Evolutionary conservation across 768 basidiomycete genomes (phyloP).

Genomic region (Pulveroboletus sp.): DNA sequence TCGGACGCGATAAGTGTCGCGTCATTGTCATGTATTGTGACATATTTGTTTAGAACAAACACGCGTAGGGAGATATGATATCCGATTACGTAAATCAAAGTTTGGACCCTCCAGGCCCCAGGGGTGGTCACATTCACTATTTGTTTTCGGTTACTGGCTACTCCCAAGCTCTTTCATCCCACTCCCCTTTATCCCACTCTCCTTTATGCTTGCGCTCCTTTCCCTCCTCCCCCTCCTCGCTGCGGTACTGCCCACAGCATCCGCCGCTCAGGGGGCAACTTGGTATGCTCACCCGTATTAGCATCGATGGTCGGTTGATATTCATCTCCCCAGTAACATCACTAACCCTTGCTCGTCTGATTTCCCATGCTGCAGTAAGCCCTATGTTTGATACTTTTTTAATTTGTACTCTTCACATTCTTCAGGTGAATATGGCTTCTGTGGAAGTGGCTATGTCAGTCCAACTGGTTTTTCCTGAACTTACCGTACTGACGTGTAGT

Average conservation of each 20-base stretch:
- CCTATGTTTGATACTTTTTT: not conserved
- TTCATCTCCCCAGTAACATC: constrained; percentile 28
- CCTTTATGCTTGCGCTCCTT: constrained; percentile 23
- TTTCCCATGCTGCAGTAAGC: constrained; percentile 43
- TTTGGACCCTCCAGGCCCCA: not conserved
- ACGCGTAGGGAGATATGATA: not conserved
- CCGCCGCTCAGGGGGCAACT: constrained; percentile 25
- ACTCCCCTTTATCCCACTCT: constrained; percentile 12
- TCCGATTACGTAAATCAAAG: no score
- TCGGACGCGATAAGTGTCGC: constrained; percentile 6
- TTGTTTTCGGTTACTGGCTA: not conserved
- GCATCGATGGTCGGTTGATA: not conserved
- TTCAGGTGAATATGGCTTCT: constrained; percentile 51
- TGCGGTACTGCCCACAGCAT: constrained; percentile 10
- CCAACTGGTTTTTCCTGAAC: not conserved
- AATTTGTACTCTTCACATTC: not conserved
- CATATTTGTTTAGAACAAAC: constrained; percentile 13
- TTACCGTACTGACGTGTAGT: constrained; percentile 8
- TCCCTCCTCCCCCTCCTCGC: constrained; percentile 15
- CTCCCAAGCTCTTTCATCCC: not conserved
- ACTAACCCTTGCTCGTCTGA: constrained; percentile 34
- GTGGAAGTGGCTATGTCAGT: constrained; percentile 40
- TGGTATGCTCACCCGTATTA: constrained; percentile 13
- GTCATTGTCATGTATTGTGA: constrained; percentile 15
- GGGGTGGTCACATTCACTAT: not conserved